Conservation (phyloP, 495 filamentous ascomycete species). For the Neurospora sp. region DNA sequence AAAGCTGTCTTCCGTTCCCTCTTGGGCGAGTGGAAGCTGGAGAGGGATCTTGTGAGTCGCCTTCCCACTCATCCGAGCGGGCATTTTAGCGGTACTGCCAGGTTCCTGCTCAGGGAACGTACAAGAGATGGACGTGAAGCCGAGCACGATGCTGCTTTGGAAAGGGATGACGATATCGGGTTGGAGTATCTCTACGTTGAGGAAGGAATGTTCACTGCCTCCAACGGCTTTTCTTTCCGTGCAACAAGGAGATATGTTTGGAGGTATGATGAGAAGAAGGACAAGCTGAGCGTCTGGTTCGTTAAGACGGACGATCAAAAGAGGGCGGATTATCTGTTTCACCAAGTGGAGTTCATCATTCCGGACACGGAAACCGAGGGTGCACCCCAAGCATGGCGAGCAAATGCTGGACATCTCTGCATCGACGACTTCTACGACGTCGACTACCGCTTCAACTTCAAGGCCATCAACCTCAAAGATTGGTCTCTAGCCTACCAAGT, state of each 20-base stretch:
- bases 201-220: constrained; percentile 45
- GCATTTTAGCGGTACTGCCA: constrained; percentile 48
- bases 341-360: constrained; percentile 37
- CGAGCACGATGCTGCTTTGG: constrained; percentile 9
- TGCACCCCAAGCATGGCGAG: constrained; percentile 36
- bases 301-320: constrained; percentile 44
- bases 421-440: constrained; percentile 54
- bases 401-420: constrained; percentile 51
- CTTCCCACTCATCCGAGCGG: constrained; percentile 46
- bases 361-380: constrained; percentile 7
- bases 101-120: constrained; percentile 48
- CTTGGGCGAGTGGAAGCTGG: constrained; percentile 60
- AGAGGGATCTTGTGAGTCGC: constrained; percentile 35
- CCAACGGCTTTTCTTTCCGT: constrained; percentile 33
- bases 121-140: constrained; percentile 38
- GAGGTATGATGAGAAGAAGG: constrained; percentile 43
- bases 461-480: constrained; percentile 36
- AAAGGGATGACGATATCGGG: constrained; percentile 25
- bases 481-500: constrained; percentile 53
- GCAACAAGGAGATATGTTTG: constrained; percentile 46
- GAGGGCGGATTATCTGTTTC: constrained; percentile 57
- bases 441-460: constrained; percentile 49
- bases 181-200: constrained; percentile 62
- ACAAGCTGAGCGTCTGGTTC: constrained; percentile 58
- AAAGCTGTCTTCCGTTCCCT: constrained; percentile 62